phyloP scores from a whole-genome alignment of 2,329 filamentous ascomycete genomes.

The Alternaria gaisen region DNA sequence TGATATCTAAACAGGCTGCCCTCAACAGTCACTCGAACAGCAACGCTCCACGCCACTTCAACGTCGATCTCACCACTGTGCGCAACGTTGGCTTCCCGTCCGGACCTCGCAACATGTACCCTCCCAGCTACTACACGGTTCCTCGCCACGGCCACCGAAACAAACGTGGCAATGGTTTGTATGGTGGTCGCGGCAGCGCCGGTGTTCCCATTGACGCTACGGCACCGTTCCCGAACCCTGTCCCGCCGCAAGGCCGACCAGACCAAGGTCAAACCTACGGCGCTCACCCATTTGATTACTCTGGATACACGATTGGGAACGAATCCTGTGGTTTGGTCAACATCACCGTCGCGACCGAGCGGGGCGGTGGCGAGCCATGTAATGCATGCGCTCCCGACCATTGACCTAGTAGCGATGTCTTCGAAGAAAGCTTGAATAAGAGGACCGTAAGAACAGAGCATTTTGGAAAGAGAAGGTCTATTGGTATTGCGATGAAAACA shows the following conservation, averaged over 20 bases:
- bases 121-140: constrained; percentile 3
- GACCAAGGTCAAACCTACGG: not conserved
- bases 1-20: constrained; percentile 21
- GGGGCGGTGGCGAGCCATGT: constrained; percentile 9
- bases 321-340: constrained; percentile 13
- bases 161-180: constrained; percentile 35
- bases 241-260: constrained; percentile 34
- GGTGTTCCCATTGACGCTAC: constrained; percentile 45
- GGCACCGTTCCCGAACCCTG: constrained; percentile 42
- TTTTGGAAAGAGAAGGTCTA: not conserved
- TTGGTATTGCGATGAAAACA: constrained; percentile 1
- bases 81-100: constrained; percentile 20
- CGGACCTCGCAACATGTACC: constrained; percentile 5
- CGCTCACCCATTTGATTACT: not conserved
- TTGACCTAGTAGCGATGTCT: not conserved
- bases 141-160: constrained; percentile 10
- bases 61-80: constrained; percentile 21
- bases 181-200: constrained; percentile 18
- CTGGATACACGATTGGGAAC: constrained; percentile 8
- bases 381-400: constrained; percentile 15
- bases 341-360: constrained; percentile 9
- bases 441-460: not conserved
- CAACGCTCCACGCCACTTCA: constrained; percentile 5
- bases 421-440: not conserved
- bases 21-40: constrained; percentile 10